Percentiles rank a stretch among this genome's conserved stretches.
Conservation (phyloP, 2,329 filamentous ascomycete species). For the Teratosphaeria pseudoeucalypti region DNA sequence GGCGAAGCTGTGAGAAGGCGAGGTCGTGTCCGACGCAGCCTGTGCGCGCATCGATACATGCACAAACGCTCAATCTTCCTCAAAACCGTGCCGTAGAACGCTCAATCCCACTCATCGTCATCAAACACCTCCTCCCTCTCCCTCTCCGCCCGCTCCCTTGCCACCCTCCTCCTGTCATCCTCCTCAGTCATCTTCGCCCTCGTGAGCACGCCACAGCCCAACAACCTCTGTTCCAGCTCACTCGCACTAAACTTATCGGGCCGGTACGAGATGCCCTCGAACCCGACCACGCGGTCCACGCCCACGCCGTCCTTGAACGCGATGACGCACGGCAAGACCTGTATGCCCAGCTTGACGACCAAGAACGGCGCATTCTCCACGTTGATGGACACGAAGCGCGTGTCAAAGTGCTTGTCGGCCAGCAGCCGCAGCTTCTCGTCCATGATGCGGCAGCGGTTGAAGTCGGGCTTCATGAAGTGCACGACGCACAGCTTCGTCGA, state of each 20-base stretch:
- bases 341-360: constrained; percentile 46
- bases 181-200: constrained; percentile 42
- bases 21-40: no score
- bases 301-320: constrained; percentile 46
- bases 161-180: constrained; percentile 28
- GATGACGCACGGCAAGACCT: constrained; percentile 50
- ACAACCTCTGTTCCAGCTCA: constrained; percentile 43
- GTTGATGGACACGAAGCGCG: constrained; percentile 47
- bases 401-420: constrained; percentile 48
- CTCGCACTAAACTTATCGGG: constrained; percentile 44
- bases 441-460: constrained; percentile 52
- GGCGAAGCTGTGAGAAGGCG: background rate
- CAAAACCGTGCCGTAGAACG: background rate
- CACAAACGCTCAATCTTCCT: no score
- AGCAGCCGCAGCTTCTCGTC: constrained; percentile 47
- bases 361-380: constrained; percentile 52
- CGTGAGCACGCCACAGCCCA: constrained; percentile 41
- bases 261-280: constrained; percentile 46
- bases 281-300: constrained; percentile 48
- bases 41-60: no score
- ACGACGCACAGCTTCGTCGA: constrained; percentile 47
- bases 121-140: constrained; percentile 31
- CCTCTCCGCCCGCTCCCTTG: constrained; percentile 19
- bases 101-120: constrained; percentile 39
- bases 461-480: constrained; percentile 56